phyloP scores from a whole-genome alignment of 2,329 filamentous ascomycete species.

The Rosellinia necatrix region DNA sequence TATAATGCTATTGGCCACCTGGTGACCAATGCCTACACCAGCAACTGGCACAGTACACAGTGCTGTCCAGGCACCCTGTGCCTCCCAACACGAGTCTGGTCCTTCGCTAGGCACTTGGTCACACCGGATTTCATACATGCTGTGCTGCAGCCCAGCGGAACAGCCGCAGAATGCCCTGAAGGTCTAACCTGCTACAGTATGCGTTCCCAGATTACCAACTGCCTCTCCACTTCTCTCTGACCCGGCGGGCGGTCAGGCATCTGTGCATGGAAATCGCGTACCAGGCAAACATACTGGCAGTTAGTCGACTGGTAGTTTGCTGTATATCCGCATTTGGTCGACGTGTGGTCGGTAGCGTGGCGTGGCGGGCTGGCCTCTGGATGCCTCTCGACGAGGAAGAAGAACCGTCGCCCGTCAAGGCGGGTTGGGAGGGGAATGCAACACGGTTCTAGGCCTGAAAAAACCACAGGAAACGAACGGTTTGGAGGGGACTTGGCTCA shows the following conservation, averaged over 20 bases:
- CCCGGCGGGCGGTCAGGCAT: slow-evolving; percentile 22
- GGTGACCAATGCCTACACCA: not conserved
- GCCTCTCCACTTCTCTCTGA: slow-evolving; percentile 1
- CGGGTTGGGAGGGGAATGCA: not conserved
- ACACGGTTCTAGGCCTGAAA: not conserved
- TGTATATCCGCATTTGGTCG: no score
- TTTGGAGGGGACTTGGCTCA: not conserved
- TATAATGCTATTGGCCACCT: not conserved
- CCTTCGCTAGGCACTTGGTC: slow-evolving; percentile 14
- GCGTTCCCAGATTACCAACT: slow-evolving; percentile 4
- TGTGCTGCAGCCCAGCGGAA: slow-evolving; percentile 29
- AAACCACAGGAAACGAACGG: no score
- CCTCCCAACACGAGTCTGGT: no score
- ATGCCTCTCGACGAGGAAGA: slow-evolving; percentile 8
- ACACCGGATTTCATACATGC: slow-evolving; percentile 27
- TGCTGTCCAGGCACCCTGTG: not conserved
- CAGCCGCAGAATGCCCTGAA: slow-evolving; percentile 14
- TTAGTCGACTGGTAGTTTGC: slow-evolving; percentile 4
- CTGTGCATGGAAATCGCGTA: slow-evolving; percentile 23
- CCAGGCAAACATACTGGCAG: slow-evolving; percentile 1
- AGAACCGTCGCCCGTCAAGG: slow-evolving; percentile 8
- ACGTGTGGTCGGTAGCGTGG: no score
- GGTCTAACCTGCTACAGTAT: slow-evolving; percentile 11
- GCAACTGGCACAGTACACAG: not conserved
- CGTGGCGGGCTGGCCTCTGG: slow-evolving; percentile 3